phyloP scores from a whole-genome alignment of 192 early-diverging fungal species.

The Backusella luteola region DNA sequence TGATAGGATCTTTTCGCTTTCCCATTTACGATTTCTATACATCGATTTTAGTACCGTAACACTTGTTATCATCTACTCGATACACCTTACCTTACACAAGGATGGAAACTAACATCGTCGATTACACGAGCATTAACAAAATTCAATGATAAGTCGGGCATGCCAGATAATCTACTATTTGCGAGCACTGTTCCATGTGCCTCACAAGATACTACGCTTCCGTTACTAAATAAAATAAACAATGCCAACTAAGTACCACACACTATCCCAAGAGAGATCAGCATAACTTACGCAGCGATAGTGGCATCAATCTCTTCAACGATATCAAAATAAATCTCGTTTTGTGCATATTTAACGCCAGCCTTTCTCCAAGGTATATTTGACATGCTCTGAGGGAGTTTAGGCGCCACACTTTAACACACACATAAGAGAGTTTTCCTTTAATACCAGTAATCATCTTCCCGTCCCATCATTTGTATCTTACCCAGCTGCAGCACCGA shows the following conservation, averaged over 20 bases:
- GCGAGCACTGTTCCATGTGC: conserved; percentile 79
- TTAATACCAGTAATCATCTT: background rate
- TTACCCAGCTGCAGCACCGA: conserved; percentile 56
- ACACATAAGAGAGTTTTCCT: background rate
- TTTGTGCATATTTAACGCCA: conserved; percentile 84
- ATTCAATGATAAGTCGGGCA: conserved; percentile 84
- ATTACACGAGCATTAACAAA: conserved; percentile 69
- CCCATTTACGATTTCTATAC: conserved; percentile 65
- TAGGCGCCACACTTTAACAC: conserved; percentile 44
- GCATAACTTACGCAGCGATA: conserved; percentile 58
- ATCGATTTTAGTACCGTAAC: background rate
- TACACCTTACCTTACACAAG: conserved; percentile 66
- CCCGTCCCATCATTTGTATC: background rate
- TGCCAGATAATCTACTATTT: conserved; percentile 79
- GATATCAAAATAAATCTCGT: conserved; percentile 95
- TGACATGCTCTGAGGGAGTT: conserved; percentile 65
- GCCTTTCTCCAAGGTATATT: conserved; percentile 85
- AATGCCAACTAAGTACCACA: background rate
- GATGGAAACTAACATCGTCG: conserved; percentile 88
- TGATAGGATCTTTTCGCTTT: conserved; percentile 72
- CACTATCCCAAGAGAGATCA: background rate
- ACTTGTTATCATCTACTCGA: background rate
- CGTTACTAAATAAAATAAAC: conserved; percentile 39
- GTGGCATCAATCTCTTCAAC: conserved; percentile 87
- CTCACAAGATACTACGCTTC: conserved; percentile 70